Evolutionary conservation across 225 moss, liverwort and hornwort species (phyloP), one percentile per base, ranked within the genome.

Genomic region (Neckera pumila): DNA sequence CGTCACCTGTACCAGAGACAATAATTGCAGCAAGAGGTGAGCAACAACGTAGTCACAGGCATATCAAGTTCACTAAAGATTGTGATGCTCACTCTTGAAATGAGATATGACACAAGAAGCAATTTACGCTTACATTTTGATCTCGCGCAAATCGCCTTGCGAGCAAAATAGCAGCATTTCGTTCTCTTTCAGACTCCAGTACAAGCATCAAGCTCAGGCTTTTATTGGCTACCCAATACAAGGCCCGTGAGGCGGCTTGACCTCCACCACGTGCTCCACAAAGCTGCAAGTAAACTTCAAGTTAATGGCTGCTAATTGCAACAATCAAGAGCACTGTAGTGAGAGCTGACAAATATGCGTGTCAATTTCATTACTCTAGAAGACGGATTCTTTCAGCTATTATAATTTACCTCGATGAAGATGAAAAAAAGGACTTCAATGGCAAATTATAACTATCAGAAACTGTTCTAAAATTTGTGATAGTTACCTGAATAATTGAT

Each of bases 261-360:
- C 97, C 97, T 74, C 97, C 97, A 86, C 95, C 98, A 83, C 98
- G 94, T 67, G 96, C 98, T 85, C 97, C 98, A 91, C 98, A 98
- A 49, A 98, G 92, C 96, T 97, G 95, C 87, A 91, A 54, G 80
- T 42, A 43, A 33, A 30, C 79, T 57, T 22, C 18, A 63, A 59
- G 77, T 89, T 82, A 89, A n/a, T 72, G 38, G 74, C 82, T 82
- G 51, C 56, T 76, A 76, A 34, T 63, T 84, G 73, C 81, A 88
- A 76, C 49, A 47, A 90, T 89, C 82, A 36, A 76, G 63, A 47
- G 65, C 73, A 71, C 45, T 58, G 71, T 2, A 65, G 27, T 56
- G 47, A 76, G 36, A 33, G 58, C 90, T 62, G 78, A 65, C 57
- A 60, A 72, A 80, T 12, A 49, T 47, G 18, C 63, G 64, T 53